Evolutionary conservation across 345 rosid genomes (phyloP).

Genomic region (Luvunga scandens): DNA sequence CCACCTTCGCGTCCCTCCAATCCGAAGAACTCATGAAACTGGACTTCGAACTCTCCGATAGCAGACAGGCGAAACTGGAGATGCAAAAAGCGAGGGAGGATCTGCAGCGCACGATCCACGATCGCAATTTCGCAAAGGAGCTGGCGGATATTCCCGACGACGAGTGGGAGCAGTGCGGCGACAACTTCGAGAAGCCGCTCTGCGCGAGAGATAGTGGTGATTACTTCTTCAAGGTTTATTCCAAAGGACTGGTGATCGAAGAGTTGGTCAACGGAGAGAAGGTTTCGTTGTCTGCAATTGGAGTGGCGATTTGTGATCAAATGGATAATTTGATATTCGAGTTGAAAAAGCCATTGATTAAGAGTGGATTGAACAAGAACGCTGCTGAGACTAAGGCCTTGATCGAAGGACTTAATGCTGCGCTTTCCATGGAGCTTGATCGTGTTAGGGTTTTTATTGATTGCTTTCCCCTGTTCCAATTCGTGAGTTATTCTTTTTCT

Average conservation of each 20-base stretch:
- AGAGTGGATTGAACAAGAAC: slow-evolving; percentile 24
- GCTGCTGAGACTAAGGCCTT: slow-evolving; percentile 50
- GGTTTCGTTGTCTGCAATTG: slow-evolving; percentile 41
- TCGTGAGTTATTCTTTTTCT: slow-evolving; percentile 41
- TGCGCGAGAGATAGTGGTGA: slow-evolving; percentile 12
- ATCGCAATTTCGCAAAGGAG: slow-evolving; percentile 54
- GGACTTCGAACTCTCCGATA: slow-evolving; percentile 32
- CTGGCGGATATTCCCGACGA: slow-evolving; percentile 45
- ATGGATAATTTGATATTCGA: slow-evolving; percentile 44
- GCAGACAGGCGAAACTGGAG: slow-evolving; percentile 19
- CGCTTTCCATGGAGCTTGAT: slow-evolving; percentile 53
- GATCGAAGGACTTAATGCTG: slow-evolving; percentile 64
- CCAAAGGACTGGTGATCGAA: slow-evolving; percentile 40
- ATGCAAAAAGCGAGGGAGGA: slow-evolving; percentile 33
- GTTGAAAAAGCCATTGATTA: slow-evolving; percentile 30
- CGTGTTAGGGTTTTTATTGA: slow-evolving; percentile 36
- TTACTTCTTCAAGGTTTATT: slow-evolving; percentile 28
- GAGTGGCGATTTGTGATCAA: slow-evolving; percentile 53
- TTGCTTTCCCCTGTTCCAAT: slow-evolving; percentile 40
- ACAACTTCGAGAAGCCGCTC: slow-evolving; percentile 45
- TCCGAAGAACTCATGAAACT: slow-evolving; percentile 32
- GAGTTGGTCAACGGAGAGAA: slow-evolving; percentile 36
- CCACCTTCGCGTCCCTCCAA: slow-evolving; percentile 20
- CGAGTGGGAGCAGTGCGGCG: slow-evolving; percentile 57
- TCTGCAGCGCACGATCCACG: slow-evolving; percentile 59